These are phyloP conservation scores for Fusarium cyanostomum DNA, from an alignment of 2,329 filamentous ascomycete genomes.

Conservation along the genomic window DNA sequence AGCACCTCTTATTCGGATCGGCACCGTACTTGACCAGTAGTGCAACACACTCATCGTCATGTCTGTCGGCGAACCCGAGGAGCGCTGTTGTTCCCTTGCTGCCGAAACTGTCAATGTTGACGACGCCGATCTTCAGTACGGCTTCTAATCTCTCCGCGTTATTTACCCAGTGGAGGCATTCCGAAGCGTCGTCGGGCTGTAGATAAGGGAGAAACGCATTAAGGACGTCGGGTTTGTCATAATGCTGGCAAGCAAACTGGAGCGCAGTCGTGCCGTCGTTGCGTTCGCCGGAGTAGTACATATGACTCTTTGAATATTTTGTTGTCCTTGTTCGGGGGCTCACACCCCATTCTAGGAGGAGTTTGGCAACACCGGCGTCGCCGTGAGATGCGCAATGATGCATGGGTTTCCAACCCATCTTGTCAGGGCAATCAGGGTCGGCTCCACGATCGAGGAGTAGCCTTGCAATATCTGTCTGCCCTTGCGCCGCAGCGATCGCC, in stretches of 20 bases:
- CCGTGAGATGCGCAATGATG: not conserved
- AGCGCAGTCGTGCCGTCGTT: not conserved
- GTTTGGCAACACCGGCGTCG: not conserved
- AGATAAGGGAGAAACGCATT: not conserved
- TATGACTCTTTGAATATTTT: not conserved
- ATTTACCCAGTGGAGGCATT: not conserved
- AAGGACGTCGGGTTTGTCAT: not conserved
- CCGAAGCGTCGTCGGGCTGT: not conserved
- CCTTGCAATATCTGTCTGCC: not conserved
- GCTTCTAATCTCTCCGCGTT: not conserved
- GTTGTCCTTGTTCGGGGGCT: not conserved
- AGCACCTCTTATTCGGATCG: not conserved
- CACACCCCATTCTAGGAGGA: not conserved
- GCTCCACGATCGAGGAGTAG: not conserved
- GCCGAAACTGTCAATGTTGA: not conserved
- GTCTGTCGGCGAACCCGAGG: not conserved
- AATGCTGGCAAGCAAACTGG: not conserved
- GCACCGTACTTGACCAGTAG: not conserved
- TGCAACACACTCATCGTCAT: not conserved
- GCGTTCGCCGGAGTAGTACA: not conserved
- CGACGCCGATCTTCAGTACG: not conserved
- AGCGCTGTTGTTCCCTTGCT: not conserved
- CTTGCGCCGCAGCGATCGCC: not conserved
- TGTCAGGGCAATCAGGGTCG: not conserved
- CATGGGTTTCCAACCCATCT: not conserved